Percentiles rank a stretch among this genome's conserved stretches.
phyloP scores from a whole-genome alignment of 2,329 filamentous ascomycete species.

The Boeremia lycopersici region DNA sequence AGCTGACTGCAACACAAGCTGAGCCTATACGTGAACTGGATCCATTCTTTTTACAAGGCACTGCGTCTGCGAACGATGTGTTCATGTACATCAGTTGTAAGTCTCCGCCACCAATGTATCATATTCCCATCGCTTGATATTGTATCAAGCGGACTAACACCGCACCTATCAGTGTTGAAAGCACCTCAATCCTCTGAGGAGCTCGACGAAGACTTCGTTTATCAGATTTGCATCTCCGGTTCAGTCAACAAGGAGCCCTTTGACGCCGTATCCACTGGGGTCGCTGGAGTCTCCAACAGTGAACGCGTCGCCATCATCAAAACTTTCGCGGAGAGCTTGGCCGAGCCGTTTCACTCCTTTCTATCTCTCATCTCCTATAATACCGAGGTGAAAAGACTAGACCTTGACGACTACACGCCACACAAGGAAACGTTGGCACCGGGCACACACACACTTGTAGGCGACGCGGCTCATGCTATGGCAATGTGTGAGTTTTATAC shows the following conservation, averaged over 20 bases:
- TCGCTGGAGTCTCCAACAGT: neutral
- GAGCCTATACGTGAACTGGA: constrained; percentile 16
- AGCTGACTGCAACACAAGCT: constrained; percentile 13
- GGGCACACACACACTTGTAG: constrained; percentile 4
- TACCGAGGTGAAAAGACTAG: constrained; percentile 7
- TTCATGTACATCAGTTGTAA: constrained; percentile 14
- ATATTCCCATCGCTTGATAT: neutral
- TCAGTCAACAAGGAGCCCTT: constrained; percentile 2
- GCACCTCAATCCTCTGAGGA: constrained; percentile 2
- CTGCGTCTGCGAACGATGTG: constrained; percentile 8
- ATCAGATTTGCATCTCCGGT: constrained; percentile 18
- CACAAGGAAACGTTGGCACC: neutral
- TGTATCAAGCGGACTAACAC: neutral
- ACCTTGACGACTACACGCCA: constrained; percentile 15
- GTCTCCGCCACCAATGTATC: neutral
- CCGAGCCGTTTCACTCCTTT: constrained; percentile 16
- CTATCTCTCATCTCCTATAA: constrained; percentile 3
- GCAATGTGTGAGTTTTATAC: constrained; percentile 8
- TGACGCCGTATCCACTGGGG: neutral
- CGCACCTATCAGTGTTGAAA: constrained; percentile 7
- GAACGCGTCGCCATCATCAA: constrained; percentile 5
- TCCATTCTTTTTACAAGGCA: constrained; percentile 23
- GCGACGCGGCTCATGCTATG: constrained; percentile 17
- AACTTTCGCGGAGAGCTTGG: neutral
- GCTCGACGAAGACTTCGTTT: neutral